Conservation (phyloP, 2,329 filamentous ascomycete species). For the Aureobasidium musti region DNA sequence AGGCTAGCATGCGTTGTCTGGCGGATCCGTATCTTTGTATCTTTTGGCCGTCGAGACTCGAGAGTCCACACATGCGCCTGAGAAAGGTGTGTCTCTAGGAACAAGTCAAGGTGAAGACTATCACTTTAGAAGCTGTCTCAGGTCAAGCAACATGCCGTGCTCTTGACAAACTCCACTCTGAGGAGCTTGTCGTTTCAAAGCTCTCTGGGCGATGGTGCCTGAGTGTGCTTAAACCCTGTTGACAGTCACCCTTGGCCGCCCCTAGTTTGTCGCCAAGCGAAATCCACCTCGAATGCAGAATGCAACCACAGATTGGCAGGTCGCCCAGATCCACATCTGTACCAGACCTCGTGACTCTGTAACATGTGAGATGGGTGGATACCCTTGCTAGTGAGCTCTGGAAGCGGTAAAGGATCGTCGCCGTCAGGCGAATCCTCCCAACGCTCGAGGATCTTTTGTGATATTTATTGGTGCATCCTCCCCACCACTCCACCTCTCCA, state of each 20-base stretch:
- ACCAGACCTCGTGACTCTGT: constrained; percentile 16
- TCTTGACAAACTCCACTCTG: background rate
- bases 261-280: constrained; percentile 1
- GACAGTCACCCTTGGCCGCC: constrained; percentile 20
- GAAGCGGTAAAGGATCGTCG: constrained; percentile 25
- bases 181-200: constrained; percentile 9
- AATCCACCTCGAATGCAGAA: constrained; percentile 16
- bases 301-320: constrained; percentile 24
- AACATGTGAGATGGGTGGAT: constrained; percentile 20
- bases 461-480: constrained; percentile 1
- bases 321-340: constrained; percentile 8
- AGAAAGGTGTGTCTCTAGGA: too few species aligned
- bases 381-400: constrained; percentile 19
- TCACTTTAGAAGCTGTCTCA: background rate
- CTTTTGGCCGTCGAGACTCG: background rate
- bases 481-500: constrained; percentile 8
- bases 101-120: background rate
- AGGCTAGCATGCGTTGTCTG: constrained; percentile 1
- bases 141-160: constrained; percentile 8
- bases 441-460: background rate
- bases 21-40: background rate
- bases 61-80: background rate
- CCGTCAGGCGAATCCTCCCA: constrained; percentile 5
- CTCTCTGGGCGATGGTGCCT: constrained; percentile 11
- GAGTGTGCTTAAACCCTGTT: constrained; percentile 10